These are phyloP conservation scores for Chernovozyma aurita DNA, from an alignment of 1,139 yeast species.

Conservation along the genomic window DNA sequence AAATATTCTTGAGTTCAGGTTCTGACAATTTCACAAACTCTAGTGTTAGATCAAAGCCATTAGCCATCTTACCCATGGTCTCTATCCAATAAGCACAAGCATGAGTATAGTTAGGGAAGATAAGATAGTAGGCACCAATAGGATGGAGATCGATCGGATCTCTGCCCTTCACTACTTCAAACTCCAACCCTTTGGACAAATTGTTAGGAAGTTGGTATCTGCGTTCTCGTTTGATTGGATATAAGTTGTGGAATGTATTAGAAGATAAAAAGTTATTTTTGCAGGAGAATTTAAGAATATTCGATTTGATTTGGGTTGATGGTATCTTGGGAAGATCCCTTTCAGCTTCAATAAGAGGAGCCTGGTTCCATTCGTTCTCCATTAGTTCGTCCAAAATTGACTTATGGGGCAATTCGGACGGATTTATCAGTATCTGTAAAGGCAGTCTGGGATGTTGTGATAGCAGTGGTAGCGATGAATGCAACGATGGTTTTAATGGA, in stretches of 20 bases:
- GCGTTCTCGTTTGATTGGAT: slow-evolving; percentile 30
- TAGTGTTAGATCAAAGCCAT: slow-evolving; percentile 46
- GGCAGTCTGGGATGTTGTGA: neutral
- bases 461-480: neutral
- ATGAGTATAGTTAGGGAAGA: slow-evolving; percentile 41
- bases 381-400: slow-evolving; percentile 28
- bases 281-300: slow-evolving; percentile 33
- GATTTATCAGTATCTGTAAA: no score
- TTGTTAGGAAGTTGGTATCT: slow-evolving; percentile 20
- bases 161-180: slow-evolving; percentile 43
- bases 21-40: slow-evolving; percentile 32
- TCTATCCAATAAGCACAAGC: slow-evolving; percentile 51
- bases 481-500: neutral
- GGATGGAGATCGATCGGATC: slow-evolving; percentile 41
- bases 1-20: slow-evolving; percentile 18
- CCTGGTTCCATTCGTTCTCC: slow-evolving; percentile 30
- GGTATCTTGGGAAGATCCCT: slow-evolving; percentile 15
- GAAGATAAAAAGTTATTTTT: slow-evolving; percentile 31
- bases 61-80: slow-evolving; percentile 42
- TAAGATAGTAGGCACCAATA: slow-evolving; percentile 47
- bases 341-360: slow-evolving; percentile 22
- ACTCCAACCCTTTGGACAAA: slow-evolving; percentile 19
- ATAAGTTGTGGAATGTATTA: slow-evolving; percentile 35
- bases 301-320: slow-evolving; percentile 14
- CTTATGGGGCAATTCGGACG: slow-evolving; percentile 5